These are phyloP conservation scores for Radiomyces spectabilis DNA, from an alignment of 192 early-diverging fungal species.

Conservation along the genomic window DNA sequence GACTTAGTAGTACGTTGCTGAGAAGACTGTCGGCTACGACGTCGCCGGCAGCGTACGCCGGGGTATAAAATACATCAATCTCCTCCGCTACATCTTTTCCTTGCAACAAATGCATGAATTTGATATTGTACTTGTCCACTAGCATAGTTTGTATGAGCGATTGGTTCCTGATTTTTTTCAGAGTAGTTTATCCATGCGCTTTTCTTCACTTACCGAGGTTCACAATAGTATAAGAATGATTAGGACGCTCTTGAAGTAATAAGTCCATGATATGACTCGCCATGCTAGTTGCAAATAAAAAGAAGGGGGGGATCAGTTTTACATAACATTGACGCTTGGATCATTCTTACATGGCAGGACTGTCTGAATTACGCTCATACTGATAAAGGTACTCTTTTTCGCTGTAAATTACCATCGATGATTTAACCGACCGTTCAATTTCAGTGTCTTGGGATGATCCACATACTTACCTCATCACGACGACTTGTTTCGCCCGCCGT, in stretches of 20 bases:
- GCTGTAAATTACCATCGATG: neutral
- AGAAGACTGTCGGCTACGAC: conserved; percentile 49
- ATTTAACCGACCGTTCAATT: neutral
- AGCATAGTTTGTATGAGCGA: neutral
- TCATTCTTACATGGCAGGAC: conserved; percentile 28
- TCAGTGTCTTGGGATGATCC: neutral
- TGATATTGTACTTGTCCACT: conserved; percentile 47
- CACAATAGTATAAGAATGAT: conserved; percentile 30
- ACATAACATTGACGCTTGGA: neutral
- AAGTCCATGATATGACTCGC: conserved; percentile 53
- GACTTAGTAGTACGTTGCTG: conserved; percentile 40
- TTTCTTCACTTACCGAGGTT: conserved; percentile 35
- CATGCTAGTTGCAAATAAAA: conserved; percentile 35
- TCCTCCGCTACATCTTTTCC: conserved; percentile 25
- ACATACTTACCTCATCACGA: conserved; percentile 32
- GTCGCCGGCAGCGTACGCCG: conserved; percentile 58
- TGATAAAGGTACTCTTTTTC: conserved; percentile 26
- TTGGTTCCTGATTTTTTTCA: neutral
- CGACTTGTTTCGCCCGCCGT: conserved; percentile 34
- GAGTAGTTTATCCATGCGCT: too few species aligned
- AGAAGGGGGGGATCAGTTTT: neutral
- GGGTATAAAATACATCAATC: conserved; percentile 41
- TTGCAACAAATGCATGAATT: conserved; percentile 42
- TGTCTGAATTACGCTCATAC: conserved; percentile 33
- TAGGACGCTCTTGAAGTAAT: conserved; percentile 29